Evolutionary conservation across 2,329 filamentous ascomycete genomes (phyloP), one percentile per base, ranked within the genome.

Genomic region (Myriangium duriaei): DNA sequence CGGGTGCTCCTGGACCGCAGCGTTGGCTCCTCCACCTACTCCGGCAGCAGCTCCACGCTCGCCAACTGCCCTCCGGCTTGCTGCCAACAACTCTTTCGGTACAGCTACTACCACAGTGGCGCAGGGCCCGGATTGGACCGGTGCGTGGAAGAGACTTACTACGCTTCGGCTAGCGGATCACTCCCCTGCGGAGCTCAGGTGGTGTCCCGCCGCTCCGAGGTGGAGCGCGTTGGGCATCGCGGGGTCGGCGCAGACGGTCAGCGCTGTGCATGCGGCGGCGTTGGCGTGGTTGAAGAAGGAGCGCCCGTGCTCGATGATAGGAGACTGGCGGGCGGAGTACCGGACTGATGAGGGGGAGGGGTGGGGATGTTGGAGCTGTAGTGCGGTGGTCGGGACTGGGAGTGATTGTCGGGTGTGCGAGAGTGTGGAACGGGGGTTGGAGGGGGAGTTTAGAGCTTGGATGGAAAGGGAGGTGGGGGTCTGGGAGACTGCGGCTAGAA

Each of bases 1-100:
- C 50, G 73, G 74, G 6, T 79, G 74, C 47, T 57, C 61, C 14
- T 78, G 74, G 74, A 49, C 69, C 19, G 57, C 61, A 11, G 70
- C 72, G 1, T 51, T 78, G 18, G 45, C 48, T 3, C 37, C 39
- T 12, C 14, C 31, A 4, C 18, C 10, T n/a, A n/a, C n/a, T n/a
- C n/a, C n/a, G n/a, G n/a, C n/a, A 4, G 30, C 17, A 10, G 15
- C 32, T 32, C 29, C 10, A 31, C 24, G 10, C 16, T 15, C 35
- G 12, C n/a, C 24, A 17, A 32, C 21, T 12, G 26, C 21, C n/a
- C 29, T 37, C 6, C 30, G 19, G 6, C 19, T 4, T 5, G 10
- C 16, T n/a, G 21, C 39, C 12, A 37, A 47, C 10, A 18, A 37
- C 3, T 48, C 42, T 42, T 29, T 41, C 2, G 26, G 21, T 13